Evolutionary conservation across 495 filamentous ascomycete species (phyloP).

Genomic region (Neohortaea acidophila): DNA sequence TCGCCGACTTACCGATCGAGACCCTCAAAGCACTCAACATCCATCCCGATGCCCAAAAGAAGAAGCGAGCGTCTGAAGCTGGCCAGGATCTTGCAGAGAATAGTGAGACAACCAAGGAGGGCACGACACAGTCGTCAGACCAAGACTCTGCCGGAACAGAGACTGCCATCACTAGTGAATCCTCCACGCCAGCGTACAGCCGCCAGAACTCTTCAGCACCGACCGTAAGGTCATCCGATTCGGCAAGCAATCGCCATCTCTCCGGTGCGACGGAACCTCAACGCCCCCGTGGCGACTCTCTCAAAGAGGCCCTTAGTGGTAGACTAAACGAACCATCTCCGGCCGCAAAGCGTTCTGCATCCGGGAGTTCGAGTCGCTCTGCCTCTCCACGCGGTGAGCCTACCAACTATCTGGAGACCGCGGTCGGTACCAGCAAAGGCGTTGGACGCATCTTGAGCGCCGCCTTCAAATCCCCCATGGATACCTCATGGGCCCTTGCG

Average conservation of each 20-base stretch:
- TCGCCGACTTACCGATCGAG: slow-evolving; percentile 66
- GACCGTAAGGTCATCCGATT: no score
- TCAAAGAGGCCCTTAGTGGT: slow-evolving; percentile 1
- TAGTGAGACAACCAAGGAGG: background rate
- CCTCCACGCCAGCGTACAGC: slow-evolving; percentile 4
- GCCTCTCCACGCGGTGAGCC: slow-evolving; percentile 1
- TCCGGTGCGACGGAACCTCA: no score
- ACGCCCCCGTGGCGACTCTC: background rate
- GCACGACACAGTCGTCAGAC: background rate
- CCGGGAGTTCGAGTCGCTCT: background rate
- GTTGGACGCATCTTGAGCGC: slow-evolving; percentile 52
- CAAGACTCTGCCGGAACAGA: slow-evolving; percentile 1
- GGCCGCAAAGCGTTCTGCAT: background rate
- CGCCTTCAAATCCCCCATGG: slow-evolving; percentile 62
- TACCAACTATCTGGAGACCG: slow-evolving; percentile 32
- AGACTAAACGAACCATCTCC: no score
- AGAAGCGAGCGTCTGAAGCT: slow-evolving; percentile 17
- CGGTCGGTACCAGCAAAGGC: slow-evolving; percentile 45
- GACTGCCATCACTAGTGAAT: background rate
- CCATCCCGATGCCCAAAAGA: slow-evolving; percentile 27
- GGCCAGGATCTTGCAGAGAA: no score
- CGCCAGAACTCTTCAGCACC: slow-evolving; percentile 9
- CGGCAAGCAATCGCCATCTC: no score
- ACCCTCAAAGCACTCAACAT: slow-evolving; percentile 40
- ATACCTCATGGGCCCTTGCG: slow-evolving; percentile 60